Conservation (phyloP, 768 basidiomycete species). For the Lactarius pseudohatsudake region DNA sequence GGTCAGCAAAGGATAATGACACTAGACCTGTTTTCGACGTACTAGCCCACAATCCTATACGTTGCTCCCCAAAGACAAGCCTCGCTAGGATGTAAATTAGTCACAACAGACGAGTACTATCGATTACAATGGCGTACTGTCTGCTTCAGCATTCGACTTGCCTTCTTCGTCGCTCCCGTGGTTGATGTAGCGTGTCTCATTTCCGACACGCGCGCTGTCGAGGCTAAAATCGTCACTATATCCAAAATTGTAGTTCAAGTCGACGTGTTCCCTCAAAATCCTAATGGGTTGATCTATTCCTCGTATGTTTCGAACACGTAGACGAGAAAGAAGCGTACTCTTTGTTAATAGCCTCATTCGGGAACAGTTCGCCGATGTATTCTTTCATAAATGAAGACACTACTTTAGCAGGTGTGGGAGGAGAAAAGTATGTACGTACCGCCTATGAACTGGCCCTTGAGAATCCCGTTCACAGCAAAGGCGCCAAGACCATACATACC, state of each 20-base stretch:
- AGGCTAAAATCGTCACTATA: constrained; percentile 48
- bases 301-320: background rate
- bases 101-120: background rate
- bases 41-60: constrained; percentile 65
- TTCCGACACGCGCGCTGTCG: constrained; percentile 59
- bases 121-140: constrained; percentile 38
- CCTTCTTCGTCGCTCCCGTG: constrained; percentile 39
- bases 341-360: constrained; percentile 46
- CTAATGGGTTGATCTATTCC: constrained; percentile 34
- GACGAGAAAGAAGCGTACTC: constrained; percentile 41
- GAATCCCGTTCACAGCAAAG: constrained; percentile 34
- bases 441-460: constrained; percentile 25
- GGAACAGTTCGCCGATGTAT: constrained; percentile 64
- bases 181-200: constrained; percentile 68
- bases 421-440: constrained; percentile 25
- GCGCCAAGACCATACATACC: constrained; percentile 52
- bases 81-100: constrained; percentile 40
- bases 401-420: background rate
- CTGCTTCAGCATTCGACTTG: constrained; percentile 47
- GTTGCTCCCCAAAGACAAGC: constrained; percentile 64
- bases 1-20: background rate
- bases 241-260: constrained; percentile 62
- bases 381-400: constrained; percentile 41
- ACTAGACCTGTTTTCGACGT: constrained; percentile 28
- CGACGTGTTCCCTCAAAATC: constrained; percentile 45